Evolutionary conservation across 768 basidiomycete species (phyloP).

Genomic region (Mycena vitilis): DNA sequence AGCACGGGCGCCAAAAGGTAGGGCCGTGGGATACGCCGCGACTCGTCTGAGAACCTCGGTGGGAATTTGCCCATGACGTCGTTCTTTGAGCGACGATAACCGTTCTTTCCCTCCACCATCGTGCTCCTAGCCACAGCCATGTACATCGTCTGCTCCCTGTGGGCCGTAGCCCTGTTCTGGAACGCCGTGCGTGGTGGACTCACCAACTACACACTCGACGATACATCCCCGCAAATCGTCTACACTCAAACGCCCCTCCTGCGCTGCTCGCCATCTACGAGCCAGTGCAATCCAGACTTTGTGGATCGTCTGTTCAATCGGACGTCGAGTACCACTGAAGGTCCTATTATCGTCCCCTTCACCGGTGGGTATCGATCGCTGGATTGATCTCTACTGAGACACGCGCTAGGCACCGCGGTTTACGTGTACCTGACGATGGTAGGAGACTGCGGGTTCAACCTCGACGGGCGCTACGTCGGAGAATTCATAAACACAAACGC

Average conservation of each 20-base stretch:
- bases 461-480: conserved; percentile 8
- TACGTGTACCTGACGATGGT: conserved; percentile 16
- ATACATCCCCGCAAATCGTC: background rate
- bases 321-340: conserved; percentile 14
- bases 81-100: no score
- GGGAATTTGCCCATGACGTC: no score
- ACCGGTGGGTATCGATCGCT: background rate
- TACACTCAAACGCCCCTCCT: background rate
- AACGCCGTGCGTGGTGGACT: background rate
- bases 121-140: background rate
- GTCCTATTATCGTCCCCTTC: conserved; percentile 12
- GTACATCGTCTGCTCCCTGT: background rate
- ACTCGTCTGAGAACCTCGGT: no score
- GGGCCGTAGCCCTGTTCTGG: background rate
- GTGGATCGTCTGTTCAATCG: conserved; percentile 8
- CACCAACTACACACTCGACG: conserved; percentile 5
- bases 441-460: conserved; percentile 5
- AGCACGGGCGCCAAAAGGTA: no score
- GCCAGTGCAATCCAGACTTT: background rate
- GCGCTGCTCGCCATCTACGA: background rate
- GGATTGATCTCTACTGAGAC: no score
- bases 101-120: background rate
- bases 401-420: conserved; percentile 9
- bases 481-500: background rate
- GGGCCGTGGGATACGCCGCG: no score